Percentiles rank a stretch among this genome's conserved stretches.
Conservation (phyloP, 1,139 yeast genomes). For the Meyerozyma carpophila region DNA sequence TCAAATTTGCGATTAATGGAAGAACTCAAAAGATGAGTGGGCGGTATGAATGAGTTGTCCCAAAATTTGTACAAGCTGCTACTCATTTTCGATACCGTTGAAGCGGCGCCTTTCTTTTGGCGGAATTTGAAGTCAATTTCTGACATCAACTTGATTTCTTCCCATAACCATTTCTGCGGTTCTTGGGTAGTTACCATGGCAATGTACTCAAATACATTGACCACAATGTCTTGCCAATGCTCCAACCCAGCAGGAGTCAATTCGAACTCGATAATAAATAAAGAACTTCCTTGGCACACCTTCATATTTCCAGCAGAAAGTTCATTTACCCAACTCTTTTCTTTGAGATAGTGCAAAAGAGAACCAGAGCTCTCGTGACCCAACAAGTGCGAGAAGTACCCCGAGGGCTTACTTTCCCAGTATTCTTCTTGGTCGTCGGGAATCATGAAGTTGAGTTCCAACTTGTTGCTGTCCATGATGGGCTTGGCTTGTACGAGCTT, state of each 20-base stretch:
- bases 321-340: slow-evolving; percentile 72
- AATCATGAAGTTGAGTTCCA: slow-evolving; percentile 64
- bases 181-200: slow-evolving; percentile 45
- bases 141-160: slow-evolving; percentile 44
- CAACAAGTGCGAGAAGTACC: slow-evolving; percentile 69
- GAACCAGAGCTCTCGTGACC: slow-evolving; percentile 95
- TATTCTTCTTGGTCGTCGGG: slow-evolving; percentile 64
- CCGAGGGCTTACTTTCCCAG: slow-evolving; percentile 67
- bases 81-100: slow-evolving; percentile 52
- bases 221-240: slow-evolving; percentile 57
- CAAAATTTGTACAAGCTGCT: slow-evolving; percentile 37
- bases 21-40: slow-evolving; percentile 53
- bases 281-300: slow-evolving; percentile 64
- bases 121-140: slow-evolving; percentile 55
- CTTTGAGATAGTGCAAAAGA: slow-evolving; percentile 61
- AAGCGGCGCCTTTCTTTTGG: slow-evolving; percentile 60
- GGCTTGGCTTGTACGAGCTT: slow-evolving; percentile 68
- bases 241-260: slow-evolving; percentile 68
- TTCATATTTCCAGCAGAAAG: slow-evolving; percentile 71
- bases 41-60: slow-evolving; percentile 50
- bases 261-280: slow-evolving; percentile 65
- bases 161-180: slow-evolving; percentile 57
- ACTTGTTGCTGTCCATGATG: slow-evolving; percentile 67
- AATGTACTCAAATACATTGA: slow-evolving; percentile 65
- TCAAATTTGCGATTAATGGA: slow-evolving; percentile 57